phyloP scores from a whole-genome alignment of 495 filamentous ascomycete species.

The Gamarada debralockiae region DNA sequence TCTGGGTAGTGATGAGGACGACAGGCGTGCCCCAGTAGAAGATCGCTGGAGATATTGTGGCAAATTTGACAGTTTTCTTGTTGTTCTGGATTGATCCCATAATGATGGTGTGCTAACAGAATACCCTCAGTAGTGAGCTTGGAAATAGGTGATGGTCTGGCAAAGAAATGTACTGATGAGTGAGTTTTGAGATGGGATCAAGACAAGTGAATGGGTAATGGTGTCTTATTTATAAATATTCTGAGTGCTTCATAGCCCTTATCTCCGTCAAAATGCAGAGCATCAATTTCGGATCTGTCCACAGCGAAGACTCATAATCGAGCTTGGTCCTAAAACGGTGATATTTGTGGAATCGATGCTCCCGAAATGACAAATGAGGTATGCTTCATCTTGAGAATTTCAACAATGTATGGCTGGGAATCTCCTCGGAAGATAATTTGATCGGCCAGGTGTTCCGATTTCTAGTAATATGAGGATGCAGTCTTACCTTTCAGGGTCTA shows the following conservation, averaged over 20 bases:
- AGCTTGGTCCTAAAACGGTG: background rate
- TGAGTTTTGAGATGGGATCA: background rate
- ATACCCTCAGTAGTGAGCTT: background rate
- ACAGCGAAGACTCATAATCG: background rate
- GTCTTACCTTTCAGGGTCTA: background rate
- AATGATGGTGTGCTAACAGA: constrained; percentile 1
- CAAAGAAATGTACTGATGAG: background rate
- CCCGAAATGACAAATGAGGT: background rate
- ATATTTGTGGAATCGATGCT: background rate
- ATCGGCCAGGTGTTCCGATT: background rate
- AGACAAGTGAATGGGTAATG: background rate
- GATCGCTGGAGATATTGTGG: constrained; percentile 40
- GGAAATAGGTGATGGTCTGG: background rate
- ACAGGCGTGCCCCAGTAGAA: constrained; percentile 44
- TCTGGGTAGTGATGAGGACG: constrained; percentile 38
- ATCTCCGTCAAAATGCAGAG: background rate
- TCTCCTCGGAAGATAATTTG: constrained; percentile 1
- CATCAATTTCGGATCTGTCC: background rate
- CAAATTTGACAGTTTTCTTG: constrained; percentile 16
- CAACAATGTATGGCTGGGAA: background rate
- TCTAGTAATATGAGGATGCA: background rate
- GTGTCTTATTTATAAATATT: background rate
- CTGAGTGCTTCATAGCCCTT: background rate
- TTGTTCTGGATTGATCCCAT: constrained; percentile 9
- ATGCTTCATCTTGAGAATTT: background rate